Conservation (phyloP, 202 grass and related monocot species). For the Setaria viridis region DNA sequence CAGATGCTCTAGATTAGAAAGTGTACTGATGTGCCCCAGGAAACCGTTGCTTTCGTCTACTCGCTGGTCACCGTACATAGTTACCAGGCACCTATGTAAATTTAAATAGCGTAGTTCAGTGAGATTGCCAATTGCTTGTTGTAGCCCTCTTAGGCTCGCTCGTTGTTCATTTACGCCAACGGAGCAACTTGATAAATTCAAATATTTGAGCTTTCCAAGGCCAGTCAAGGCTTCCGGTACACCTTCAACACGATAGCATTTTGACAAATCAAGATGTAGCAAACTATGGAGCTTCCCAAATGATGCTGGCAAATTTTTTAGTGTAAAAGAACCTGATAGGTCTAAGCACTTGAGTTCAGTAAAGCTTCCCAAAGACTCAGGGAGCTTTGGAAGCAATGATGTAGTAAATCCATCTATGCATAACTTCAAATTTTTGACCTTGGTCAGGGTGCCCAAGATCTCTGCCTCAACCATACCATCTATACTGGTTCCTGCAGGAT, state of each 20-base stretch:
- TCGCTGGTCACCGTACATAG: background rate
- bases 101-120: conserved; percentile 23
- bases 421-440: conserved; percentile 18
- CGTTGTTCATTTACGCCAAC: background rate
- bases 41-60: background rate
- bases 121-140: background rate
- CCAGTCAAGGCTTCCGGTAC: background rate
- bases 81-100: background rate
- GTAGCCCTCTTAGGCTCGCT: background rate
- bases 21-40: background rate
- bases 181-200: conserved; percentile 2
- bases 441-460: conserved; percentile 17
- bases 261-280: background rate
- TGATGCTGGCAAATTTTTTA: background rate
- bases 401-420: background rate
- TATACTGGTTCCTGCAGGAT: background rate
- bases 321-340: background rate
- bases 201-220: conserved; percentile 3
- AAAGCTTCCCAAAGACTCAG: background rate
- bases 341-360: background rate
- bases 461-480: background rate
- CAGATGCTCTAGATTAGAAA: conserved; percentile 8
- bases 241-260: background rate
- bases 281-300: background rate
- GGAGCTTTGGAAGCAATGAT: background rate